Base-by-base conservation (phyloP, 345 rosid species). In the Brassica juncea region DNA sequence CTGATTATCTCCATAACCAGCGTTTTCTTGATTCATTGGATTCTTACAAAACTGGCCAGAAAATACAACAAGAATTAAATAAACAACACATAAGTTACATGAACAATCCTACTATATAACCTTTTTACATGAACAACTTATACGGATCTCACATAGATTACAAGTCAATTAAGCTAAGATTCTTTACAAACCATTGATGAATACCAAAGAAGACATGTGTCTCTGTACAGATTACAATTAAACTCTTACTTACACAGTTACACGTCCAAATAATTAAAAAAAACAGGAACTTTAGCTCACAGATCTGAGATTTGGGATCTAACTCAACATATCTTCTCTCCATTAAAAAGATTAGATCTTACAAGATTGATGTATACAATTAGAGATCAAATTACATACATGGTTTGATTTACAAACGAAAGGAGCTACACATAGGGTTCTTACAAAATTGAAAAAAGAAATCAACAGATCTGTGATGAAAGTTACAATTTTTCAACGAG, bases 21-120 rank as follows among this genome's bases (percentile, higher is more conserved):
- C 79, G 82, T 85, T 88, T 66, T 89, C 90, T 30, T 86, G 89
- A 79, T 81, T 86, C 94, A 85, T 82, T 62, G 83, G 81, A 80
- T 76, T 81, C 74, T 82, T 76, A 79, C 32, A 89, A 60, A 81
- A 71, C 87, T 71, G 82, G 71, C 80, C 69, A 86, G 64, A 83
- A 66, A 70, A 44, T 34, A 74, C 63, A 64, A 73, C 71, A 77
- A 37, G 59, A 67, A 72, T 77, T 69, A 44, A 76, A 74, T 2
- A 25, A 52, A 71, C n/a, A 25, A 39, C 25, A 8, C 37, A 49
- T 47, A n/a, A 14, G 3, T 27, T 30, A 67, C 28, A 39, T 44
- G 30, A 64, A 65, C 54, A 32, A n/a, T 35, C 69, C 63, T 23
- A 54, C 47, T 54, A 65, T 7, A 27, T 6, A 64, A 27, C 65